Conservation (phyloP, 306 rosid species). For the Elaeagnus macrophylla region DNA sequence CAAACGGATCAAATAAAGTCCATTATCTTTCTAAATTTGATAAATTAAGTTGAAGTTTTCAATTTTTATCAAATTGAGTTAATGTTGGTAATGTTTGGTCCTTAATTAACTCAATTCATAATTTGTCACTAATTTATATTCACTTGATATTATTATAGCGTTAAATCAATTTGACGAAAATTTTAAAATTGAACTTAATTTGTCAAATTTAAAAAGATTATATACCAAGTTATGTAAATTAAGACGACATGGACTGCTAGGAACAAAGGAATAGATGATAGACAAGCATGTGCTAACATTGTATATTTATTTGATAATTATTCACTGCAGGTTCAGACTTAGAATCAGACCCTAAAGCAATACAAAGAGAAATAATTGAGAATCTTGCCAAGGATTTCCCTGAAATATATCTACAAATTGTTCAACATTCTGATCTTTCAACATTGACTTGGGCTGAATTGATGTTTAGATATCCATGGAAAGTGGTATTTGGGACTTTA, state of each 20-base stretch:
- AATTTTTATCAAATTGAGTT: no score
- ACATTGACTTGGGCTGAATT: conserved; percentile 11
- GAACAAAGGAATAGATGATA: neutral
- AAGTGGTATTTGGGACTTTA: conserved; percentile 7
- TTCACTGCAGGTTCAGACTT: neutral
- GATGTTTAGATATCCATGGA: conserved; percentile 15
- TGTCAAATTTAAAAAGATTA: no score
- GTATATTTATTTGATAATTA: neutral
- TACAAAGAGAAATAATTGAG: conserved; percentile 5
- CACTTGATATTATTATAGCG: no score
- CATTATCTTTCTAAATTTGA: no score
- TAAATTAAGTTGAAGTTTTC: no score
- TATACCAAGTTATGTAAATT: neutral
- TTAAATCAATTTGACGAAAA: no score
- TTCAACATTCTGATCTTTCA: conserved; percentile 11
- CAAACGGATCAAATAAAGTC: no score
- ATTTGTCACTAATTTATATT: no score
- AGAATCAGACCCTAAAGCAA: neutral
- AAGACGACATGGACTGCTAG: neutral
- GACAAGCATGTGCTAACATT: neutral
- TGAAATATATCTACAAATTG: neutral
- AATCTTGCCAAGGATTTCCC: conserved; percentile 19
- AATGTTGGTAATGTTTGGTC: no score
- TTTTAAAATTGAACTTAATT: no score
- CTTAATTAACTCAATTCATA: no score